phyloP scores from a whole-genome alignment of 306 rosid species.

The Hippophae gyantsensis region DNA sequence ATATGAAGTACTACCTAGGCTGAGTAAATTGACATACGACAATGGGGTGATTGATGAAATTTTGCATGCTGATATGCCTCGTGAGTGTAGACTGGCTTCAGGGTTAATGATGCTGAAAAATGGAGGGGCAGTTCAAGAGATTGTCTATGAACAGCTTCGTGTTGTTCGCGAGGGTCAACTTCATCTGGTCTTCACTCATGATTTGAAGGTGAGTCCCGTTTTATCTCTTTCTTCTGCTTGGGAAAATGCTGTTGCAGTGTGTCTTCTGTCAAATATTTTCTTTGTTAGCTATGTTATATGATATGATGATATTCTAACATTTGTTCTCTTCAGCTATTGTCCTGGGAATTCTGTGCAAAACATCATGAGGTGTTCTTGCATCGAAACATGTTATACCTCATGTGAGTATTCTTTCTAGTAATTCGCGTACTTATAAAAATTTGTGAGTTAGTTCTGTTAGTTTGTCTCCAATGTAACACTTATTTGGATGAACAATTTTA shows the following conservation, averaged over 20 bases:
- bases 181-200: conserved; percentile 25
- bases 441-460: neutral
- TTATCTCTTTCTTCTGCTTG: no score
- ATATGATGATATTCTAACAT: neutral
- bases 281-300: no score
- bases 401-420: conserved; percentile 12
- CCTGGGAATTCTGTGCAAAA: conserved; percentile 38
- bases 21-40: conserved; percentile 26
- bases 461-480: neutral
- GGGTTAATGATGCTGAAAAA: conserved; percentile 33
- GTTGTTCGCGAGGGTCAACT: conserved; percentile 33
- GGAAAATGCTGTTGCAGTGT: no score
- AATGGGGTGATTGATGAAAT: conserved; percentile 33
- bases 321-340: conserved; percentile 21
- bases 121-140: conserved; percentile 36
- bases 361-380: conserved; percentile 33
- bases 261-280: no score
- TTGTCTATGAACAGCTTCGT: conserved; percentile 31
- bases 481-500: neutral
- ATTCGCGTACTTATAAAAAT: no score
- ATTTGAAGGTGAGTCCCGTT: conserved; percentile 26
- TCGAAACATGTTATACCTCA: conserved; percentile 23
- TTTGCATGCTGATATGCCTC: conserved; percentile 29
- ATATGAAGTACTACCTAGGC: conserved; percentile 37
- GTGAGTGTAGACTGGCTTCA: conserved; percentile 22